Conservation (phyloP, 2,329 filamentous ascomycete species). For the Tolypocladium album region DNA sequence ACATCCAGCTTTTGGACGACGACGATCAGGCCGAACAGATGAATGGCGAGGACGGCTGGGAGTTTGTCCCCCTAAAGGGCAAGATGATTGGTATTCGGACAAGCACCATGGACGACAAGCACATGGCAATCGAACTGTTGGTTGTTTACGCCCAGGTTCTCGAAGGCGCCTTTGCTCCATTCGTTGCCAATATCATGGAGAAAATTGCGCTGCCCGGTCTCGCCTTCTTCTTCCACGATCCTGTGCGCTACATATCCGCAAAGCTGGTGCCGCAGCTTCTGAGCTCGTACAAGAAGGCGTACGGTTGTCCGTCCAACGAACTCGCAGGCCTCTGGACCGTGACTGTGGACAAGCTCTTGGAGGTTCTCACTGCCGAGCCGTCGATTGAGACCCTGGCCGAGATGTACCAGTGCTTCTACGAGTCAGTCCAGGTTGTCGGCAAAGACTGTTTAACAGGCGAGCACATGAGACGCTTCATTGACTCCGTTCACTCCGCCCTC, state of each 20-base stretch:
- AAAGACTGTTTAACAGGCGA: conserved; percentile 67
- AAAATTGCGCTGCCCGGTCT: conserved; percentile 90
- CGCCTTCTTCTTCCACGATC: conserved; percentile 98
- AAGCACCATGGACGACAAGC: conserved; percentile 93
- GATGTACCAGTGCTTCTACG: conserved; percentile 99
- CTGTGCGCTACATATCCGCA: conserved; percentile 86
- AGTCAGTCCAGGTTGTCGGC: conserved; percentile 89
- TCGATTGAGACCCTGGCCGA: conserved; percentile 93
- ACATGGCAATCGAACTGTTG: conserved; percentile 97
- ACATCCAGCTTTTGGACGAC: conserved; percentile 91
- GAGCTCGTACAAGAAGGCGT: conserved; percentile 87
- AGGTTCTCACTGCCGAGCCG: conserved; percentile 86
- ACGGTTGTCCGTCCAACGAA: conserved; percentile 69
- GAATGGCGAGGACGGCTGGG: conserved; percentile 94
- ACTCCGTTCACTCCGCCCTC: conserved; percentile 72
- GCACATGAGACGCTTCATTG: conserved; percentile 82
- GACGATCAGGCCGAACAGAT: conserved; percentile 89
- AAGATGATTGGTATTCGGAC: conserved; percentile 99
- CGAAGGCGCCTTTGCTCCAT: conserved; percentile 85
- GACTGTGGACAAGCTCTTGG: conserved; percentile 82
- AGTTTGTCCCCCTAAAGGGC: conserved; percentile 90
- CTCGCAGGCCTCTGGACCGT: conserved; percentile 74
- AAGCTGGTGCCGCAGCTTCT: conserved; percentile 90
- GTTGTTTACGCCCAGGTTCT: conserved; percentile 95
- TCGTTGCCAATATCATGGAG: conserved; percentile 88